Evolutionary conservation across 306 rosid genomes (phyloP).

Genomic region (Cucumis hystrix): DNA sequence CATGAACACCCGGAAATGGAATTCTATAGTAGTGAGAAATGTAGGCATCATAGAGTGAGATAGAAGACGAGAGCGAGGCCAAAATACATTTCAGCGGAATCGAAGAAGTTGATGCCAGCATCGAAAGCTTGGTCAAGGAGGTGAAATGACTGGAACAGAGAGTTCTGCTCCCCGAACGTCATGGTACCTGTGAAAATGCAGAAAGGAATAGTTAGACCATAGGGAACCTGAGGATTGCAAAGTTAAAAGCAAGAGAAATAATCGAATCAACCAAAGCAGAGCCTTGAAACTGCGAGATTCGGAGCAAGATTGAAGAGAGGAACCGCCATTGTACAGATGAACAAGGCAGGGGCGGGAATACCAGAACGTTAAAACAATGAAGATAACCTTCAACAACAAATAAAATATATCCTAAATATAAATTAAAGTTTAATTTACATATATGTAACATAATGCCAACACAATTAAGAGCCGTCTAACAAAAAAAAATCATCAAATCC

Average conservation of each 20-base stretch:
- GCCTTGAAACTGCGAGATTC: constrained; percentile 47
- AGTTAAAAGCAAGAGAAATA: not conserved
- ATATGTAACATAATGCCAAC: too few relatives aligned
- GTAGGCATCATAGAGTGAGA: not conserved
- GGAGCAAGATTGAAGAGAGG: constrained; percentile 63
- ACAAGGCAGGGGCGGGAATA: not conserved
- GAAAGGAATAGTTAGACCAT: not conserved
- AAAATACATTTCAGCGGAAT: constrained; percentile 74
- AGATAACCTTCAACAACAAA: not conserved
- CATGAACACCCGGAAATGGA: not conserved
- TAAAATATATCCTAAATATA: too few relatives aligned
- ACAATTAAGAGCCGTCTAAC: too few relatives aligned
- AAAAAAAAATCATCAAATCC: too few relatives aligned
- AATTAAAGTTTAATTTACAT: too few relatives aligned
- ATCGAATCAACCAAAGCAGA: constrained; percentile 48
- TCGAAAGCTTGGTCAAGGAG: constrained; percentile 58
- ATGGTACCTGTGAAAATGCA: constrained; percentile 45
- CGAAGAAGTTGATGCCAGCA: constrained; percentile 79
- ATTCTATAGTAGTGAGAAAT: not conserved
- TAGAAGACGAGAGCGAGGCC: not conserved
- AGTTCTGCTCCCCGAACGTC: constrained; percentile 90
- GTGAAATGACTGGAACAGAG: constrained; percentile 37
- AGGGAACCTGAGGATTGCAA: not conserved
- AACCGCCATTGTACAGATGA: constrained; percentile 27
- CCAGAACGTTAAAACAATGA: not conserved